Percentiles rank a stretch among this genome's conserved stretches.
phyloP scores from a whole-genome alignment of 768 basidiomycete genomes.

The Suillus hirtellus region DNA sequence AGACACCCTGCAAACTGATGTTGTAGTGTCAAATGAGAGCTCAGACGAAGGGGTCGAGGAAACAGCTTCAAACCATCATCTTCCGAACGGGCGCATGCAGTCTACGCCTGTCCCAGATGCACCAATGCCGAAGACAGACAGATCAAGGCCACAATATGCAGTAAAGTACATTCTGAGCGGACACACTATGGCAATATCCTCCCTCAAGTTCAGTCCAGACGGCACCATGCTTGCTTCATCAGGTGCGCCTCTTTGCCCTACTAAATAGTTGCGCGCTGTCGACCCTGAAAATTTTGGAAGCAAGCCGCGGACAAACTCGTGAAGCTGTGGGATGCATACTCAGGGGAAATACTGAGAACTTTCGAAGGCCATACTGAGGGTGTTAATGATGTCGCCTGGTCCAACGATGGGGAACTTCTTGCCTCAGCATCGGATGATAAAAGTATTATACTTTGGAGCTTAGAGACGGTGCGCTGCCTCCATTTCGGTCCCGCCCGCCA shows the following conservation, averaged over 20 bases:
- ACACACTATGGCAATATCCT: conserved; percentile 81
- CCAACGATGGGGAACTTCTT: conserved; percentile 74
- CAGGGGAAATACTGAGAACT: conserved; percentile 72
- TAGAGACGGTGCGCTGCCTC: conserved; percentile 53
- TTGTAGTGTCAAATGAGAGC: background rate
- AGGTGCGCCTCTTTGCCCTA: conserved; percentile 51
- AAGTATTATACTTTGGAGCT: conserved; percentile 82
- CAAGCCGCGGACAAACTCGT: conserved; percentile 82
- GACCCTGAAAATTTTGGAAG: conserved; percentile 38
- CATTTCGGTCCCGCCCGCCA: conserved; percentile 5
- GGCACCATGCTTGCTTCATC: conserved; percentile 80
- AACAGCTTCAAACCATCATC: background rate
- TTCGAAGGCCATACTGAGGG: conserved; percentile 76
- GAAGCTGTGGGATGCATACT: conserved; percentile 77
- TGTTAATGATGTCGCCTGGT: conserved; percentile 91
- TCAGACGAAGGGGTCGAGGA: conserved; percentile 2
- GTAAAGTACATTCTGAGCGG: conserved; percentile 68
- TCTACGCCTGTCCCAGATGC: background rate
- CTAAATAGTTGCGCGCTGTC: conserved; percentile 12
- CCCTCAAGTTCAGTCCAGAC: conserved; percentile 87
- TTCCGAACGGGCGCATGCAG: background rate
- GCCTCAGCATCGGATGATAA: conserved; percentile 96
- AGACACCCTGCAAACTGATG: background rate
- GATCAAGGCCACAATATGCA: conserved; percentile 50
- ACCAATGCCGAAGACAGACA: conserved; percentile 10